A percentile compares a stretch with the other conserved stretches of the same genome.
Conservation (phyloP, 768 basidiomycete species). For the Neoboletus brunneissimus region DNA sequence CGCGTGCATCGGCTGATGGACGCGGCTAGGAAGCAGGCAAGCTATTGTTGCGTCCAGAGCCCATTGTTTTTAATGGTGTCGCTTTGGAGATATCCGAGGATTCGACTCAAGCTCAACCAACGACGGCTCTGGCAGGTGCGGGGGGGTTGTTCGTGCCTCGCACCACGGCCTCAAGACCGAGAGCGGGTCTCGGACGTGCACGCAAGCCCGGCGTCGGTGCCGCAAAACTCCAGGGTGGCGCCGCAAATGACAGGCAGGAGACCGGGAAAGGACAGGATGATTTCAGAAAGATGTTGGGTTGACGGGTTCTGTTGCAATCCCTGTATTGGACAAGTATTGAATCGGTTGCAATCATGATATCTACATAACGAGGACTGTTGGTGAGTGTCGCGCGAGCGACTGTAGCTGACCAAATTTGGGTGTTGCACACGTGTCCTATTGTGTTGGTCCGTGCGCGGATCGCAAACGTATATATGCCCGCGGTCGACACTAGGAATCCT, state of each 20-base stretch:
- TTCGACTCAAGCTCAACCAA: constrained; percentile 26
- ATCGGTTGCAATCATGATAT: no score
- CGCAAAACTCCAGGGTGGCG: constrained; percentile 13
- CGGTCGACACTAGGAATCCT: constrained; percentile 7
- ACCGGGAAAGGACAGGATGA: constrained; percentile 60
- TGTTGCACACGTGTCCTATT: background rate
- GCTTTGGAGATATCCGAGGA: constrained; percentile 61
- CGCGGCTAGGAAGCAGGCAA: constrained; percentile 74
- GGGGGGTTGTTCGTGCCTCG: constrained; percentile 67
- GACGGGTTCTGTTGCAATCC: background rate
- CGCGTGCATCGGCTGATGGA: background rate
- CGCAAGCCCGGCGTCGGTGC: constrained; percentile 38
- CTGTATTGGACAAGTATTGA: no score
- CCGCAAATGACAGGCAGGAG: constrained; percentile 9
- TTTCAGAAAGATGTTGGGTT: constrained; percentile 75
- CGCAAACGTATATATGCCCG: constrained; percentile 1
- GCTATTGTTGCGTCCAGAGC: constrained; percentile 66
- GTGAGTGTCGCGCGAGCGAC: no score
- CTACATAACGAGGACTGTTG: no score
- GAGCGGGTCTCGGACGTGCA: constrained; percentile 65
- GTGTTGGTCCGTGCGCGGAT: constrained; percentile 11
- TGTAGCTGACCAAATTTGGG: background rate
- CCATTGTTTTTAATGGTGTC: constrained; percentile 66
- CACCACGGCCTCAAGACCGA: constrained; percentile 59
- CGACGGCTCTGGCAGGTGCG: constrained; percentile 37